These are phyloP conservation scores for Omphalotus olearius DNA, from an alignment of 1,284 basidiomycete genomes.

Conservation along the genomic window DNA sequence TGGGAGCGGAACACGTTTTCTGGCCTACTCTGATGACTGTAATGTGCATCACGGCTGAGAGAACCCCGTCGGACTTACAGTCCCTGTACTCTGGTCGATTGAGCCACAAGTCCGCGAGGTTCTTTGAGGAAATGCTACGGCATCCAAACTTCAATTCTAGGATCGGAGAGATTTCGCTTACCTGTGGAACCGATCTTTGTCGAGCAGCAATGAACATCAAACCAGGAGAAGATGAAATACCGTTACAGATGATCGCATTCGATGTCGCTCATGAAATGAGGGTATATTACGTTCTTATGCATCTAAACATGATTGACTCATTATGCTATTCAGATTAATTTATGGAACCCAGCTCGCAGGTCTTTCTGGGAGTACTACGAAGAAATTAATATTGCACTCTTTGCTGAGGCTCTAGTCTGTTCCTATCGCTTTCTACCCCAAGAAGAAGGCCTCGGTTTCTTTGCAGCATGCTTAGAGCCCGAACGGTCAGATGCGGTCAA, in stretches of 20 bases:
- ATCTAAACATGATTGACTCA: background rate
- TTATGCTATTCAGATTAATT: slow-evolving; percentile 31
- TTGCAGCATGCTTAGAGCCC: slow-evolving; percentile 63
- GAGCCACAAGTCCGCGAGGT: slow-evolving; percentile 41
- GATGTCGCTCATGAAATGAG: slow-evolving; percentile 80
- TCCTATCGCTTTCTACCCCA: slow-evolving; percentile 67
- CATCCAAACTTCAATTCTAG: slow-evolving; percentile 48
- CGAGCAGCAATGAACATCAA: slow-evolving; percentile 72
- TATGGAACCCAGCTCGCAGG: slow-evolving; percentile 43
- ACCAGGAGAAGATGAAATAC: slow-evolving; percentile 57
- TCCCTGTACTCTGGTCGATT: slow-evolving; percentile 6
- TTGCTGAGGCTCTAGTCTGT: slow-evolving; percentile 70
- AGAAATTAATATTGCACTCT: slow-evolving; percentile 76
- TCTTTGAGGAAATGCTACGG: slow-evolving; percentile 53
- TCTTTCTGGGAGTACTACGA: slow-evolving; percentile 71
- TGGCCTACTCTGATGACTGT: slow-evolving; percentile 85
- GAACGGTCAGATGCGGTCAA: slow-evolving; percentile 79
- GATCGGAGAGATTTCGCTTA: slow-evolving; percentile 59
- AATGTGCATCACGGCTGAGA: slow-evolving; percentile 75
- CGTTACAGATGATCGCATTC: slow-evolving; percentile 63
- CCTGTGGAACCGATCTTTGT: slow-evolving; percentile 81
- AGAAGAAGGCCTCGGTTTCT: slow-evolving; percentile 56
- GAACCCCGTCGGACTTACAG: slow-evolving; percentile 55
- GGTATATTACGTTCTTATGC: slow-evolving; percentile 34
- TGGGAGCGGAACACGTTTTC: slow-evolving; percentile 48